Evolutionary conservation across 129 eudicot genomes (phyloP), one percentile per base, ranked within the genome.

Genomic region (Sambucus nigra): DNA sequence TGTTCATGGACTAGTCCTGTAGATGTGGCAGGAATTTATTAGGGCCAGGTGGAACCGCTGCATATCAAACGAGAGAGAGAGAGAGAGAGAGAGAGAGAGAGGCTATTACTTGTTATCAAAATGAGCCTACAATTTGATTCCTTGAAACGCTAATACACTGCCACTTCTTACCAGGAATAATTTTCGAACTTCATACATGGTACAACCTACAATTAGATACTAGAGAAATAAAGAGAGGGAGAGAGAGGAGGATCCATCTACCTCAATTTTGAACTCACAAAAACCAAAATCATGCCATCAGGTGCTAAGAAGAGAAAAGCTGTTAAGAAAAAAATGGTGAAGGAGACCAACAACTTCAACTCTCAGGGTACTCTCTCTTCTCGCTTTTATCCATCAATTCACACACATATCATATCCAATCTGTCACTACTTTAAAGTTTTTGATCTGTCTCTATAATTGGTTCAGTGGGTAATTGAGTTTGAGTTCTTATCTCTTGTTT

Each of bases 231-330:
- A 17, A 65, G 69, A 64, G 64, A 51, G 42, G 49, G 46, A 59
- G 55, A 35, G 6, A 32, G 50, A 39, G 44, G 13, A 17, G 56
- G 59, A 9, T 0, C 12, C 61, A 44, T 46, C 28, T 20, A n/a
- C 33, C 4, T 49, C 70, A 26, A n/a, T 47, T 15, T 48, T 53
- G 41, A 19, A n/a, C 13, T 15, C 61, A 12, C 42, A 35, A 35
- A 35, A 3, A 35, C 12, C 42, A 35, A 35, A 67, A 82, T 73
- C 91, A 89, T 89, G 97, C 97, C 97, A 5, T 75, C 85, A 66
- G 97, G 97, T 71, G 70, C 95, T 32, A 89, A 84, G 92, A 89
- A 89, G 75, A 67, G 97, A 65, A 89, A 89, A 71, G 95, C 97
- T 71, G 88, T 88, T 64, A 84, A 84, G 93, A 89, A 88, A 69